A percentile compares a stretch with the other conserved stretches of the same genome.
Evolutionary conservation across 1,284 basidiomycete genomes (phyloP).

Genomic region (Puccinia novopanici): DNA sequence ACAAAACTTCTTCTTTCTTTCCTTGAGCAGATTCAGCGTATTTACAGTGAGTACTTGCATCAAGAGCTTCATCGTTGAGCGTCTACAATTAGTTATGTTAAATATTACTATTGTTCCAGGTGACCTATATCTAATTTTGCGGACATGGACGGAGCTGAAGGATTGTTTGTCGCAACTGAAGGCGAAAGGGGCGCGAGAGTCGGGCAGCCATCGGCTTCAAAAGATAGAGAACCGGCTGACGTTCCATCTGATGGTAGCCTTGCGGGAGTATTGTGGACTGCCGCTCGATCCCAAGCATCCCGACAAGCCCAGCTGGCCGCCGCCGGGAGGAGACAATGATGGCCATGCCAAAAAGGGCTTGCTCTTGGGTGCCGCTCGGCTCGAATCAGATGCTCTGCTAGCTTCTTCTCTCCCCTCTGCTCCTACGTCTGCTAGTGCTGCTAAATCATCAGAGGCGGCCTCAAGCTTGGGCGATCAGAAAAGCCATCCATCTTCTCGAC

Average conservation of each 20-base stretch:
- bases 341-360: too few relatives aligned
- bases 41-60: constrained; percentile 23
- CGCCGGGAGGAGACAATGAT: not conserved
- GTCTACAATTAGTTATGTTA: not conserved
- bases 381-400: constrained; percentile 22
- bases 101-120: not conserved
- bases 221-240: constrained; percentile 36
- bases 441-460: too few relatives aligned
- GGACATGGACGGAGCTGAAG: constrained; percentile 33
- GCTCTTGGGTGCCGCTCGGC: not conserved
- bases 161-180: constrained; percentile 4
- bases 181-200: not conserved
- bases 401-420: too few relatives aligned
- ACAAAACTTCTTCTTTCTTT: not conserved
- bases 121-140: constrained; percentile 37
- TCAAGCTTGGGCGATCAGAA: not conserved
- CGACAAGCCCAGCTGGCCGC: constrained; percentile 38
- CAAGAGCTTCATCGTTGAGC: not conserved
- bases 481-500: not conserved
- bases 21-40: constrained; percentile 23
- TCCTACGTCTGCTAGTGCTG: too few relatives aligned
- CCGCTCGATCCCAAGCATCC: constrained; percentile 40
- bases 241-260: constrained; percentile 41
- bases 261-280: constrained; percentile 36
- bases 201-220: constrained; percentile 11